Evolutionary conservation across 352 stramenopile species (phyloP).

Genomic region (Phytophthora podocarpi): DNA sequence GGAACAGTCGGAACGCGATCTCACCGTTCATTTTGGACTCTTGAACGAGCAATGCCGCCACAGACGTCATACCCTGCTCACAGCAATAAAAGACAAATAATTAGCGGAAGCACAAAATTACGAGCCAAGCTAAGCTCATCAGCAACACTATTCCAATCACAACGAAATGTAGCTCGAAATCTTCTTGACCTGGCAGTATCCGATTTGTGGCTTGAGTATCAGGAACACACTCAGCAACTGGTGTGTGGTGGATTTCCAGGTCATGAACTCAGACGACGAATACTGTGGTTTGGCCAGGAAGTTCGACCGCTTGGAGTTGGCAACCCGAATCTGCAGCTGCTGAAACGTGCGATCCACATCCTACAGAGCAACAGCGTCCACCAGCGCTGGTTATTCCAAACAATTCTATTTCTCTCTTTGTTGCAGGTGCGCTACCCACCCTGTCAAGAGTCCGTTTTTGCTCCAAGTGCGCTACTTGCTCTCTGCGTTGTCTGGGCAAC

Average conservation of each 20-base stretch:
- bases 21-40: conserved; percentile 58
- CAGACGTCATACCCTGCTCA: conserved; percentile 49
- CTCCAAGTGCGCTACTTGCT: conserved; percentile 21
- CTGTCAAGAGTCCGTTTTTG: conserved; percentile 50
- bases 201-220: conserved; percentile 56
- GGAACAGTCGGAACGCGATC: conserved; percentile 49
- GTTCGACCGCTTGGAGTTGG: conserved; percentile 21
- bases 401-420: too few relatives aligned
- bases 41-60: conserved; percentile 45
- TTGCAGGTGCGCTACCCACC: conserved; percentile 24
- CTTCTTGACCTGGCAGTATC: conserved; percentile 51
- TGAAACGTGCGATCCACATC: conserved; percentile 58
- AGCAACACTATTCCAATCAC: too few relatives aligned
- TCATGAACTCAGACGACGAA: conserved; percentile 36
- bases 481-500: conserved; percentile 24
- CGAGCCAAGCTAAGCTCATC: neutral
- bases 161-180: too few relatives aligned
- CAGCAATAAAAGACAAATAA: neutral
- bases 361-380: conserved; percentile 27
- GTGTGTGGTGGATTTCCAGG: conserved; percentile 46
- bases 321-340: conserved; percentile 35
- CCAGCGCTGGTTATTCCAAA: too few relatives aligned
- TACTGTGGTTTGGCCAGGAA: conserved; percentile 33
- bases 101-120: too few relatives aligned
- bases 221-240: conserved; percentile 49